A percentile compares a stretch with the other conserved stretches of the same genome.
These are phyloP conservation scores for Fonsecaea monophora DNA, from an alignment of 2,329 filamentous ascomycete species.

Conservation along the genomic window DNA sequence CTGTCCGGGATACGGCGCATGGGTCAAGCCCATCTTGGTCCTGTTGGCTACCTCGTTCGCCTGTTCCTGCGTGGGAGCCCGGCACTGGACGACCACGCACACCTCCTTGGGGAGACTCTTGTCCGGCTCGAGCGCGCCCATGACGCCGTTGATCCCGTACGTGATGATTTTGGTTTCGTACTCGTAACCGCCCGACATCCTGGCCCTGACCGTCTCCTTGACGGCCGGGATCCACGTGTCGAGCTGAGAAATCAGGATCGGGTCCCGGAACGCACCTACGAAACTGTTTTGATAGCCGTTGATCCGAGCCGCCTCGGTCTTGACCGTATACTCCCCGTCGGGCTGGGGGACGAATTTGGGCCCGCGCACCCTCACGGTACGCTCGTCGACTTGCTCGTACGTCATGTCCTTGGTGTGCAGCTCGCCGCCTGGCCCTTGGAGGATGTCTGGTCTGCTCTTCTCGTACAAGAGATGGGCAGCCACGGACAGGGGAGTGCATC, in stretches of 20 bases:
- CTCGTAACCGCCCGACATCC: slow-evolving; percentile 42
- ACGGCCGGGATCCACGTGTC: slow-evolving; percentile 47
- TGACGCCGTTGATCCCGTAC: slow-evolving; percentile 56
- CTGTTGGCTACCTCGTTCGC: slow-evolving; percentile 54
- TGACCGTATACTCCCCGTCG: slow-evolving; percentile 52
- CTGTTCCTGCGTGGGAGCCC: slow-evolving; percentile 55
- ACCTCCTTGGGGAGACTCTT: slow-evolving; percentile 41
- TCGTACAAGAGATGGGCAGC: slow-evolving; percentile 62
- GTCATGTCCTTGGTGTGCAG: slow-evolving; percentile 51
- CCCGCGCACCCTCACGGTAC: slow-evolving; percentile 47
- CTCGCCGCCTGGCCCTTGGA: slow-evolving; percentile 56
- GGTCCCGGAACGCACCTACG: slow-evolving; percentile 57
- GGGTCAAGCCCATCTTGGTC: slow-evolving; percentile 53
- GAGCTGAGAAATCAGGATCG: slow-evolving; percentile 54
- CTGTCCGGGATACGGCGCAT: slow-evolving; percentile 58
- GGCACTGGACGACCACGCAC: slow-evolving; percentile 56
- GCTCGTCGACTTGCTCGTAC: slow-evolving; percentile 54
- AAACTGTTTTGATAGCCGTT: slow-evolving; percentile 56
- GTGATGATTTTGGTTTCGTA: slow-evolving; percentile 50
- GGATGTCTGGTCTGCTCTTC: slow-evolving; percentile 59
- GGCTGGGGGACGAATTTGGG: slow-evolving; percentile 48
- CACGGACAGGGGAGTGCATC: slow-evolving; percentile 57
- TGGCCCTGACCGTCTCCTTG: slow-evolving; percentile 34
- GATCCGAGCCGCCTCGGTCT: slow-evolving; percentile 56
- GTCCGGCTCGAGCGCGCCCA: slow-evolving; percentile 45